Conservation (phyloP, 345 rosid species). For the Corchorus olitorius region DNA sequence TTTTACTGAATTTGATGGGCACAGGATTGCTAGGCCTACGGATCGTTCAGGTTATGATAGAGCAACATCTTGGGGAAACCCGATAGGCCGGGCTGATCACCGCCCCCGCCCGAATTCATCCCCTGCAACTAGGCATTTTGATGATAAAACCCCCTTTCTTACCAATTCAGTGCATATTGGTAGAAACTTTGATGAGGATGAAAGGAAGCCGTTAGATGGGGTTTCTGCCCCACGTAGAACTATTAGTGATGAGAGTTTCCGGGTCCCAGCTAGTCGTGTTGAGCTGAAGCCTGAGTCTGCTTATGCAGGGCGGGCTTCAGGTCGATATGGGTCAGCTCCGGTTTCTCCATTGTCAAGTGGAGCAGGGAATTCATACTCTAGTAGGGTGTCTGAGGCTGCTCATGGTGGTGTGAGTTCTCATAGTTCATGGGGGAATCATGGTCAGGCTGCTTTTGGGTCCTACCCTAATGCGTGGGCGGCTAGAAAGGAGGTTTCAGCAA, state of each 20-base stretch:
- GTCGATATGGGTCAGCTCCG: constrained; percentile 31
- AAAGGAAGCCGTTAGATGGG: constrained; percentile 79
- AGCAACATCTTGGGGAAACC: constrained; percentile 59
- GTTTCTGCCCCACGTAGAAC: constrained; percentile 58
- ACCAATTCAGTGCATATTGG: constrained; percentile 56
- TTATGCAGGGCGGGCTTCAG: constrained; percentile 36
- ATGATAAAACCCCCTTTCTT: constrained; percentile 74
- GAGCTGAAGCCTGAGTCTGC: constrained; percentile 52
- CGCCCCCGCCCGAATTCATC: constrained; percentile 67
- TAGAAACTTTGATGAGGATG: constrained; percentile 82
- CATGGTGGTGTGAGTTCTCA: constrained; percentile 29
- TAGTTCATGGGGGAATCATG: constrained; percentile 35
- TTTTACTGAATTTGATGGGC: constrained; percentile 11
- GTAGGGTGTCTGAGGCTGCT: constrained; percentile 42
- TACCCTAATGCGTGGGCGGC: constrained; percentile 59
- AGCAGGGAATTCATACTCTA: constrained; percentile 35
- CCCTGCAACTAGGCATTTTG: constrained; percentile 56
- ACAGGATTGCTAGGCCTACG: constrained; percentile 48
- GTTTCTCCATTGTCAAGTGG: constrained; percentile 26
- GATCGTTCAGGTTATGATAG: constrained; percentile 67
- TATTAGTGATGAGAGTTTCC: constrained; percentile 60
- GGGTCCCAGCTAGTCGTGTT: constrained; percentile 29
- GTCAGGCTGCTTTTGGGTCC: constrained; percentile 38
- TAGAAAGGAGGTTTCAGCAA: constrained; percentile 50
- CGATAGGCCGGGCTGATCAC: constrained; percentile 55